Evolutionary conservation across 2,329 filamentous ascomycete species (phyloP).

Genomic region (Ophiostoma sp.): DNA sequence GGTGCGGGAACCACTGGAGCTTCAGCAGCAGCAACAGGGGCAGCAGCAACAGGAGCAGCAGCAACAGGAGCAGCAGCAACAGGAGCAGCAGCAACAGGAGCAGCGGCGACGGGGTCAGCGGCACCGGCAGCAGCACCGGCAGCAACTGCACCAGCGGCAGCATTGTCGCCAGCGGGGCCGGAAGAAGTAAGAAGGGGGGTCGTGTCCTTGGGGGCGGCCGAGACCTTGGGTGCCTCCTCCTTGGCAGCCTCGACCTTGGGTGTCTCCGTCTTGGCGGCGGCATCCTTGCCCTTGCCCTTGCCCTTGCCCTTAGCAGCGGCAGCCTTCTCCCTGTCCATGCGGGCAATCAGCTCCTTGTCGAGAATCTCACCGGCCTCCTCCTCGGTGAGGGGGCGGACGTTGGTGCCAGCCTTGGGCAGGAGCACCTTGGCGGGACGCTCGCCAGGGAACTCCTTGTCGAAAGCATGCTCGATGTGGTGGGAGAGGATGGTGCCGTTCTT

Average conservation of each 20-base stretch:
- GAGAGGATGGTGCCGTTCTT: slow-evolving; percentile 64
- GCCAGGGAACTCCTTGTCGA: slow-evolving; percentile 62
- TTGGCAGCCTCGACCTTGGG: slow-evolving; percentile 20
- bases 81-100: neutral
- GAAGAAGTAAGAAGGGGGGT: neutral
- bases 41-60: slow-evolving; percentile 1
- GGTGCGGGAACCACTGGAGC: neutral
- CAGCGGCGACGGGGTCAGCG: neutral
- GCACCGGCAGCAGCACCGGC: neutral
- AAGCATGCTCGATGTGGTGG: slow-evolving; percentile 23
- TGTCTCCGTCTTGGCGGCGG: slow-evolving; percentile 34
- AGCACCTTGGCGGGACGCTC: slow-evolving; percentile 64
- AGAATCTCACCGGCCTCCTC: slow-evolving; percentile 26
- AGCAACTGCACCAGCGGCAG: neutral
- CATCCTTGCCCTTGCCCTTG: slow-evolving; percentile 13
- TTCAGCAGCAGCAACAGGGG: neutral
- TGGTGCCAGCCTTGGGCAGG: slow-evolving; percentile 67
- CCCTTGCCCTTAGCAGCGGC: slow-evolving; percentile 15
- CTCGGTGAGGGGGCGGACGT: slow-evolving; percentile 34
- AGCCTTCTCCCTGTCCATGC: slow-evolving; percentile 19
- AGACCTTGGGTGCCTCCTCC: slow-evolving; percentile 18
- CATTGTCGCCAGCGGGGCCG: neutral
- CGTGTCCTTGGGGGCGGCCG: neutral
- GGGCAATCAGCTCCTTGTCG: slow-evolving; percentile 22
- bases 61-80: neutral